A percentile compares a stretch with the other conserved stretches of the same genome.
phyloP scores from a whole-genome alignment of 2,329 filamentous ascomycete species.

The Endocalyx cinctus region DNA sequence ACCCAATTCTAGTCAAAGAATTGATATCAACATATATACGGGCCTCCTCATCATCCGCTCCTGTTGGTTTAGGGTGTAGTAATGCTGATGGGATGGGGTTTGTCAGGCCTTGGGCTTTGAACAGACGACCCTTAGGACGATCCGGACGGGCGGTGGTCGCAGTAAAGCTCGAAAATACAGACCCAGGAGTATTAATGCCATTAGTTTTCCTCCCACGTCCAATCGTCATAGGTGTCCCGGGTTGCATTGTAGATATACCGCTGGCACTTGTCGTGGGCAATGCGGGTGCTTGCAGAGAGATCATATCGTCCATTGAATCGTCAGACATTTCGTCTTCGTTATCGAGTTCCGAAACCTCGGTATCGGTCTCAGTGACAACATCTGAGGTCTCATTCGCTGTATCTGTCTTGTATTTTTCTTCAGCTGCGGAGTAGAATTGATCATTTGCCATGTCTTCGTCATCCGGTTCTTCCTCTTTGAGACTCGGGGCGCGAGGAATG shows the following conservation, averaged over 20 bases:
- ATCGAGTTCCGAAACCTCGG: constrained; percentile 58
- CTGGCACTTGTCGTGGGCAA: constrained; percentile 75
- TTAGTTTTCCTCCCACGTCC: constrained; percentile 62
- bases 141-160: constrained; percentile 74
- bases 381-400: constrained; percentile 55
- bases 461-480: constrained; percentile 59
- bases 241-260: constrained; percentile 72
- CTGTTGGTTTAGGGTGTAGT: constrained; percentile 74
- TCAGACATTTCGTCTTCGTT: constrained; percentile 77
- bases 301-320: constrained; percentile 90
- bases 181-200: constrained; percentile 77
- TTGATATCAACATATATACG: constrained; percentile 87
- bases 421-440: constrained; percentile 87
- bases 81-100: constrained; percentile 68
- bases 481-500: constrained; percentile 43
- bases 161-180: constrained; percentile 84
- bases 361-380: constrained; percentile 56
- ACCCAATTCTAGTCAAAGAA: constrained; percentile 82
- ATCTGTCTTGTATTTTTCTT: constrained; percentile 64
- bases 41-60: constrained; percentile 79
- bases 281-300: constrained; percentile 77
- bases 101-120: constrained; percentile 76
- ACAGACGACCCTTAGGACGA: constrained; percentile 69
- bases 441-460: constrained; percentile 85
- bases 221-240: constrained; percentile 73